phyloP scores from a whole-genome alignment of 2,329 filamentous ascomycete species.

The Fusarium mundagurra region DNA sequence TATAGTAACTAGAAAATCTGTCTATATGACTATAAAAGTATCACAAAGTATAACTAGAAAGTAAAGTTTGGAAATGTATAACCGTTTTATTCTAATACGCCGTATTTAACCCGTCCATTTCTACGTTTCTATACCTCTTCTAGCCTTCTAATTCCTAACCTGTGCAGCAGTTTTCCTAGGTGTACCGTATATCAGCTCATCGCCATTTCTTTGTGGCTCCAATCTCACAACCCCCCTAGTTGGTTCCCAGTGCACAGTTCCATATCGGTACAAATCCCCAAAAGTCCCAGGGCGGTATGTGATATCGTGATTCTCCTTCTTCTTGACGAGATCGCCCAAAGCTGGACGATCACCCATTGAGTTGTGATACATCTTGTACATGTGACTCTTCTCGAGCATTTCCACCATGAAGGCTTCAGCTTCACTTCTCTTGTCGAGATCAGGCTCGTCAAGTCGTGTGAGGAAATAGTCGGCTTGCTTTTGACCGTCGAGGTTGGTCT shows the following conservation, averaged over 20 bases:
- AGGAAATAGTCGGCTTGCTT: constrained; percentile 47
- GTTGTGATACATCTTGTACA: constrained; percentile 52
- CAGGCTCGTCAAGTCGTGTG: constrained; percentile 45
- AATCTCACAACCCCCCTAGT: constrained; percentile 41
- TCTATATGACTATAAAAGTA: too few relatives aligned
- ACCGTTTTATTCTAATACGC: background rate
- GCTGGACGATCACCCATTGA: constrained; percentile 44
- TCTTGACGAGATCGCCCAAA: constrained; percentile 47
- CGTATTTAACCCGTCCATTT: background rate
- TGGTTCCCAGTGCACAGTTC: constrained; percentile 48
- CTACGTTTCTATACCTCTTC: rapidly evolving
- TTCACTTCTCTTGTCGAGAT: constrained; percentile 36
- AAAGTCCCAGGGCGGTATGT: constrained; percentile 47
- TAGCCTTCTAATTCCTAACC: background rate
- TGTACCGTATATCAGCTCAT: constrained; percentile 32
- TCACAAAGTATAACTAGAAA: rapidly evolving
- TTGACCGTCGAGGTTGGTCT: constrained; percentile 41
- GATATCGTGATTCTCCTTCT: constrained; percentile 39
- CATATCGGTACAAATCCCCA: constrained; percentile 49
- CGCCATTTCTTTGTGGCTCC: constrained; percentile 30
- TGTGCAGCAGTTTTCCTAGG: constrained; percentile 3
- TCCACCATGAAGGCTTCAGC: constrained; percentile 48
- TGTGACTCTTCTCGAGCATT: constrained; percentile 47
- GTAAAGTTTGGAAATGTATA: background rate
- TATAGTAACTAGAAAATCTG: too few relatives aligned